A percentile compares a stretch with the other conserved stretches of the same genome.
phyloP scores from a whole-genome alignment of 176 grass and related monocot genomes.

The Secale cereale region DNA sequence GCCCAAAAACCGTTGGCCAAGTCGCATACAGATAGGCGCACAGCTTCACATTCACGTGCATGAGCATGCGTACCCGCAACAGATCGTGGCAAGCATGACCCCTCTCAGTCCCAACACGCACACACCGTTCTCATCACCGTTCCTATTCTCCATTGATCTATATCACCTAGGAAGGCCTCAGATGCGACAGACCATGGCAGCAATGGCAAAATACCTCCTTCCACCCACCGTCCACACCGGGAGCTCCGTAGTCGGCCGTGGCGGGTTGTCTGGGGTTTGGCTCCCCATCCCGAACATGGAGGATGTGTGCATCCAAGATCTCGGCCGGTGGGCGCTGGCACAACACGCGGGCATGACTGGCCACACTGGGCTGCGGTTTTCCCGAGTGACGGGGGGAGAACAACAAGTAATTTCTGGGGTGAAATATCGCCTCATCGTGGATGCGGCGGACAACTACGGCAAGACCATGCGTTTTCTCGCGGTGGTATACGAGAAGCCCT shows the following conservation, averaged over 20 bases:
- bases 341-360: not conserved
- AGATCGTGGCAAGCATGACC: no score
- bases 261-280: constrained; percentile 7
- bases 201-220: not conserved
- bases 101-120: no score
- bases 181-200: no score
- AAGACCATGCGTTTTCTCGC: not conserved
- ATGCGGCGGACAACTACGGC: not conserved
- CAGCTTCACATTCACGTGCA: no score
- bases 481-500: constrained; percentile 37
- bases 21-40: no score
- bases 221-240: not conserved
- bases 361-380: not conserved
- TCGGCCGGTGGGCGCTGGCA: constrained; percentile 34
- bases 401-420: constrained; percentile 38
- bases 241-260: not conserved
- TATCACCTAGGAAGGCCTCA: no score
- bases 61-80: no score
- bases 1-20: no score
- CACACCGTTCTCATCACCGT: no score
- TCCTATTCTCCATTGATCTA: no score
- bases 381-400: constrained; percentile 29
- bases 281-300: not conserved
- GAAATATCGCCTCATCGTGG: constrained; percentile 43
- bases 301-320: constrained; percentile 15